A percentile compares a stretch with the other conserved stretches of the same genome.
Conservation (phyloP, 495 filamentous ascomycete species). For the Extremus antarcticus region DNA sequence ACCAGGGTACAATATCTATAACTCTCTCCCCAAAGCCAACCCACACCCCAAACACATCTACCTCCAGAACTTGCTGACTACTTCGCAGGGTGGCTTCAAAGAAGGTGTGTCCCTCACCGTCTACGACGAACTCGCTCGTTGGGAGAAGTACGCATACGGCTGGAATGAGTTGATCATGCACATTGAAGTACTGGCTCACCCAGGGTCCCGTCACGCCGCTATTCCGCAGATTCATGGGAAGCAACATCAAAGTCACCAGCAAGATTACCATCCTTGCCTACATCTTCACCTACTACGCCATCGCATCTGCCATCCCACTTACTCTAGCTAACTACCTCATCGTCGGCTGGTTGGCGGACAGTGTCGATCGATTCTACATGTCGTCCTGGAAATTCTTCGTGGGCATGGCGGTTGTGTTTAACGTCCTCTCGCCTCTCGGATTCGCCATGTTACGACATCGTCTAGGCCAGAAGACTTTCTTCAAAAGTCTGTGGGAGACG, state of each 20-base stretch:
- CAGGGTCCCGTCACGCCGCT: constrained; percentile 23
- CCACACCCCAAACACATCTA: no score
- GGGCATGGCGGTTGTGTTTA: constrained; percentile 61
- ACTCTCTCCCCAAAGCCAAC: no score
- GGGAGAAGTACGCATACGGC: no score
- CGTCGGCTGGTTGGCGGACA: constrained; percentile 58
- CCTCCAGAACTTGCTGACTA: no score
- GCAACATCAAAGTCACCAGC: constrained; percentile 23
- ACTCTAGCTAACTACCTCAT: constrained; percentile 32
- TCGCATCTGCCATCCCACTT: constrained; percentile 32
- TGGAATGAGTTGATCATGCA: no score
- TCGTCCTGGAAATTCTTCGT: constrained; percentile 69
- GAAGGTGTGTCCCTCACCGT: no score
- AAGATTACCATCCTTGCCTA: constrained; percentile 27
- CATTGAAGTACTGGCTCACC: no score
- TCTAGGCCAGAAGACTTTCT: no score
- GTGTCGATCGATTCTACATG: constrained; percentile 66
- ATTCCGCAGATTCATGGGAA: constrained; percentile 20
- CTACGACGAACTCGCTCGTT: no score
- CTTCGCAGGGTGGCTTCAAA: no score
- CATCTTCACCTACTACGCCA: constrained; percentile 31
- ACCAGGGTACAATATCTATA: no score
- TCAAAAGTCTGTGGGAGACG: constrained; percentile 46
- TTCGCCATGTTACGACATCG: constrained; percentile 56
- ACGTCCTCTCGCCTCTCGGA: constrained; percentile 54